Base-by-base conservation (phyloP, 2,329 filamentous ascomycete species). In the Metarhizium anisopliae region DNA sequence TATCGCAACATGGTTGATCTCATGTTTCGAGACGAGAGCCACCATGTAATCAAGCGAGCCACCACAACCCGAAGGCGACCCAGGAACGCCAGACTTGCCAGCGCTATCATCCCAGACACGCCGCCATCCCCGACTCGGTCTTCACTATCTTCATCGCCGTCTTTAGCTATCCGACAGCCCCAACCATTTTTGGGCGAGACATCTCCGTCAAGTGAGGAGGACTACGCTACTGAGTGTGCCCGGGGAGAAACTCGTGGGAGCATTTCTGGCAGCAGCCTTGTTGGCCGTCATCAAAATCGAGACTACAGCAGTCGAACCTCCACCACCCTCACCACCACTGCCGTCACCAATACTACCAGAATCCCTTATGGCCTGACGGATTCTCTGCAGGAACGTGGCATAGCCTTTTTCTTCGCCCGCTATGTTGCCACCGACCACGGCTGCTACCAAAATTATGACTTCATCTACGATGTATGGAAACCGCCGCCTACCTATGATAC, bases 21-120 rank as follows among this genome's bases (percentile, higher is more conserved):
- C 58, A 80, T 82, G 72, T 82, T 83, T 60, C 75, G 79, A 47
- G 77, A 82, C 61, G 77, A 82, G 64, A 82, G 77, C 59, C 74
- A 72, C 36, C 77, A 79, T 63, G 79, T 82, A 55, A 79, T 78
- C 60, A 74, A 76, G 61, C 81, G 79, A 66, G 77, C 75, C 50
- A 73, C 71, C 53, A 72, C 65, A 30, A 60, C 64, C 20, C 65
- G 64, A 53, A 63, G 61, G 38, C 58, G 59, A 29, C 55, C 55
- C 45, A 63, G 61, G 55, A 68, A 67, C 47, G 57, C 60, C 35
- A 56, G 59, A 50, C 43, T 55, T 25, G 47, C 53, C 42, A 52
- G 40, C 35, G 10, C 40, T 16, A 38, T 36, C 2, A 45, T 36
- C 6, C 25, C 51, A 11, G 38, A 43, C 42, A 16, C 54, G 11